Base-by-base conservation (phyloP, 2,329 filamentous ascomycete genomes). In the Fusarium verticillioides region DNA sequence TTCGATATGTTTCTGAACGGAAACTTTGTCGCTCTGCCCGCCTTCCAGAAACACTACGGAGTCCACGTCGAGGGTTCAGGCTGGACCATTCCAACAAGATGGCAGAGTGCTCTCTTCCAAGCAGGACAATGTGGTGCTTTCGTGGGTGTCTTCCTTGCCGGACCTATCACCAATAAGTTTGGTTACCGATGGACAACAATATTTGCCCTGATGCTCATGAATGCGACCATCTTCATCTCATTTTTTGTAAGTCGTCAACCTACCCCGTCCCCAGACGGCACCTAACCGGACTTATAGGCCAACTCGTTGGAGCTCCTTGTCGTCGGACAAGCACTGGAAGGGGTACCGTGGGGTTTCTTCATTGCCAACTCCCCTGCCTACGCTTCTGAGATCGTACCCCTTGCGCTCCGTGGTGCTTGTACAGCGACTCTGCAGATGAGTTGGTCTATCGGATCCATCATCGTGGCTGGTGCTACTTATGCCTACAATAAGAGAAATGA, bases 351-450 rank as follows among this genome's bases (percentile, higher is more conserved):
- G 89, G 89, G 89, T 13, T 86, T 91, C 77, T 91, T 91, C 80
- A 89, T 90, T 67, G 88, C 88, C 73, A 90, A 90, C 78, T 84
- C 88, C 10, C 89, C 89, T 4, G 89, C 89, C 6, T 90, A 91
- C 81, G 88, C 86, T 79, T 83, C 82, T 72, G 89, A 91, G 77
- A 89, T 91, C 58, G 87, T 89, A 5, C 89, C 89, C 0, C 83
- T 91, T 46, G 81, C 82, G 74, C 82, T 91, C 43, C 82, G 89
- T 78, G 89, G 86, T 62, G 85, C 87, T 37, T 84, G 83, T 28
- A 91, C 89, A 3, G 86, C 88, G 73, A 90, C 87, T 81, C 74
- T 91, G 75, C 89, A 91, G 77, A 90, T 91, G 88, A 88, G 87
- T 81, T 91, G 89, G 89, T 86, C 88, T 8, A 88, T 91, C 69